phyloP scores from a whole-genome alignment of 257 asterid species.

The Verbascum thapsus region DNA sequence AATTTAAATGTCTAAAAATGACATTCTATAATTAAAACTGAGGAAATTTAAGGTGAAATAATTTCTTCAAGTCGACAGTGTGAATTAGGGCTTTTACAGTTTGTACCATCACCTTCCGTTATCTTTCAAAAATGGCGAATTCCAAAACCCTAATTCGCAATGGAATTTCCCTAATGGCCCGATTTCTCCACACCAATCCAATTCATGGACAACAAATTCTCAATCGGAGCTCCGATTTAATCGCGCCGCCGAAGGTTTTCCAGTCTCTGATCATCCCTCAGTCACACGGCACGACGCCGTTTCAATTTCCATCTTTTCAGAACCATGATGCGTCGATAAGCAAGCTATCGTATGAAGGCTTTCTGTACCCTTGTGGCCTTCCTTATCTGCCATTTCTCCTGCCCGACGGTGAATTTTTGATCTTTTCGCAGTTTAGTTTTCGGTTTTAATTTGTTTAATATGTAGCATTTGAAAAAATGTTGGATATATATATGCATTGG shows the following conservation, averaged over 20 bases:
- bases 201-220: conserved; percentile 22
- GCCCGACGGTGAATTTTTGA: conserved; percentile 49
- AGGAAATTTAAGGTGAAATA: too few species aligned
- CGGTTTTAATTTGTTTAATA: not conserved
- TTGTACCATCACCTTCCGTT: too few species aligned
- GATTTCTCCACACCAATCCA: conserved; percentile 34
- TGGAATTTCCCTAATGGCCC: conserved; percentile 46
- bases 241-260: conserved; percentile 36
- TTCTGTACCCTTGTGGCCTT: conserved; percentile 51
- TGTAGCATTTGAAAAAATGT: conserved; percentile 11
- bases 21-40: too few species aligned
- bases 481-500: not conserved
- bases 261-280: conserved; percentile 38
- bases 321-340: conserved; percentile 31
- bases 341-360: conserved; percentile 41
- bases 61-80: not conserved
- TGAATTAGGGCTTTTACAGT: not conserved
- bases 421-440: too few species aligned
- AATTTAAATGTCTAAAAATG: too few species aligned
- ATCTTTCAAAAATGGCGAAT: conserved; percentile 30
- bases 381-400: conserved; percentile 57
- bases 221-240: conserved; percentile 22
- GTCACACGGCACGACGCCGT: conserved; percentile 24
- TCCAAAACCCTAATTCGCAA: conserved; percentile 48
- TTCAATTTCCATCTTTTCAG: conserved; percentile 29